Evolutionary conservation across 345 rosid species (phyloP), one percentile per base, ranked within the genome.

Genomic region (Aurinia saxatilis): DNA sequence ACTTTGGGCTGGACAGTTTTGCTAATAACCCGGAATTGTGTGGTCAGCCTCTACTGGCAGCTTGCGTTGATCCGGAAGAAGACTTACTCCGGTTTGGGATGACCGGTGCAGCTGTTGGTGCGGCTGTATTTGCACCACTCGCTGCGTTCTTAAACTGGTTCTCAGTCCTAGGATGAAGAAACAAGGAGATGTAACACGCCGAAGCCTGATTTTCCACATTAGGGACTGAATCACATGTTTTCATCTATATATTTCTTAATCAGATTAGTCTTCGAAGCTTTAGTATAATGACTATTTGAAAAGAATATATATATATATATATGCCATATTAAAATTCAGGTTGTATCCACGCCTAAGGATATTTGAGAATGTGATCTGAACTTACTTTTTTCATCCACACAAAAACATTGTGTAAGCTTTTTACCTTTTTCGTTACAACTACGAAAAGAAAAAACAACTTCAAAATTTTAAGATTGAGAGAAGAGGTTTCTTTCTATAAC

Each of bases 11-110:
- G 18, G 80, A 40, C 0, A 44, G 6, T 57, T 81, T 67, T 73
- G 83, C 77, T 14, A 79, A 81, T 68, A 90, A 90, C 74, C 65
- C 1, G 21, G 84, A 71, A 40, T 79, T 90, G 21, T 90, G 93
- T 67, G 95, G 95, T 39, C 0, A 0, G 12, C 81, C 82, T 65
- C 49, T 90, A n/a, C n/a, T n/a, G 76, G 73, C 65, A 7, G 1
- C 19, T 10, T 87, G 95, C 57, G 10, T 17, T 45, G 35, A 13
- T 14, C 42, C 1, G 15, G 34, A 33, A 10, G 68, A 31, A 51
- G 68, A 15, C 7, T 0, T 4, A 0, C n/a, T 51, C 27, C 5
- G n/a, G 38, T 48, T 42, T 2, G 87, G 90, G 67, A 70, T 80
- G 64, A 82, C 81, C 4, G 36, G 73, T 72, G 88, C 87, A 16